Evolutionary conservation across 192 early-diverging fungal genomes (phyloP).

Genomic region (Phlyctochytrium planicorne): DNA sequence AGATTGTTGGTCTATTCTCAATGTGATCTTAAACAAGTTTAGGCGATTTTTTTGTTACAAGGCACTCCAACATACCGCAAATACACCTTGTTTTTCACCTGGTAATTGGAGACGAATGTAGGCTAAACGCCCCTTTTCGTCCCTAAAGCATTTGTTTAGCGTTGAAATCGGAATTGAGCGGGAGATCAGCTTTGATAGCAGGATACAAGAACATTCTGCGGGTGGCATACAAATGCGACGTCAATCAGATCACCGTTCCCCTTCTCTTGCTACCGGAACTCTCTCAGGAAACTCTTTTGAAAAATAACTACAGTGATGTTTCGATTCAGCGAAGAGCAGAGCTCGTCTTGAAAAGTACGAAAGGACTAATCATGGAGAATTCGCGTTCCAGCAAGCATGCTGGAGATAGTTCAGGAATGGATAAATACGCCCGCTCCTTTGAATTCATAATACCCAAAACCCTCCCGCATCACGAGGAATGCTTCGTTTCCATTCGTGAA

Average conservation of each 20-base stretch:
- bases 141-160: background rate
- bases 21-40: background rate
- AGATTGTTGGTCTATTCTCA: background rate
- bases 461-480: background rate
- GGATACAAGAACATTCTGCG: constrained; percentile 67
- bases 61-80: constrained; percentile 73
- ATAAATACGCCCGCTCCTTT: constrained; percentile 10
- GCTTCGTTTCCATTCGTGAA: background rate
- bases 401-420: constrained; percentile 26
- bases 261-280: constrained; percentile 61
- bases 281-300: background rate
- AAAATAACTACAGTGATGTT: background rate
- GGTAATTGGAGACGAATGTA: constrained; percentile 59
- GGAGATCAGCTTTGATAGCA: constrained; percentile 37
- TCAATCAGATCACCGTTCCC: constrained; percentile 62
- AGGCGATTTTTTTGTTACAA: constrained; percentile 73
- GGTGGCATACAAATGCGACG: constrained; percentile 58
- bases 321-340: constrained; percentile 22
- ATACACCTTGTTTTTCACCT: constrained; percentile 76
- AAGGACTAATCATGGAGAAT: constrained; percentile 36
- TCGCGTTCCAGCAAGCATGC: constrained; percentile 21
- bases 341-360: constrained; percentile 35
- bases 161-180: constrained; percentile 3
- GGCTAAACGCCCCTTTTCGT: constrained; percentile 7
- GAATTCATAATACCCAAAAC: constrained; percentile 24